These are phyloP conservation scores for Paramecium biaurelia DNA, from an alignment of 73 alveolate genomes.

Conservation along the genomic window DNA sequence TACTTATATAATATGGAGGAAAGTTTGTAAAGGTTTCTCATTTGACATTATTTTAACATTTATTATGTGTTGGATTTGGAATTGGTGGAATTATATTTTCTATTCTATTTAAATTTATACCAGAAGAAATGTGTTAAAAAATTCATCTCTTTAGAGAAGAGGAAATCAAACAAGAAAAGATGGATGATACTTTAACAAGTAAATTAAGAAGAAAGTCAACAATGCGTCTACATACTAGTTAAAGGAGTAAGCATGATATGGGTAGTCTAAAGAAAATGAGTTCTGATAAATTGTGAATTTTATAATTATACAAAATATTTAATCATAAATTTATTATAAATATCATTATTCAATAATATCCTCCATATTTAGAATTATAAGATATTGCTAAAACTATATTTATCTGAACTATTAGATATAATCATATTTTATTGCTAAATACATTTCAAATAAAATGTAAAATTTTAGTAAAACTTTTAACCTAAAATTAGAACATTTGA, in stretches of 20 bases:
- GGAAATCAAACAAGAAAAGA: constrained; percentile 37
- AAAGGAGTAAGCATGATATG: neutral
- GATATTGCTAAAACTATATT: too few relatives aligned
- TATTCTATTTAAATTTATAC: constrained; percentile 41
- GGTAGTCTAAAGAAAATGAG: constrained; percentile 18
- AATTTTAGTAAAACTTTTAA: too few relatives aligned
- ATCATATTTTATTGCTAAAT: too few relatives aligned
- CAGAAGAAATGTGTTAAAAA: constrained; percentile 24
- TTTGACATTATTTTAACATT: constrained; percentile 70
- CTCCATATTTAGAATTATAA: neutral
- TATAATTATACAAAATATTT: neutral
- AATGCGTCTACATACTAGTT: constrained; percentile 54
- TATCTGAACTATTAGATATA: too few relatives aligned
- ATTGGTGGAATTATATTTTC: constrained; percentile 49
- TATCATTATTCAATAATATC: neutral
- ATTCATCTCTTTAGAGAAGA: constrained; percentile 57
- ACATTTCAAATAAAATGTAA: neutral
- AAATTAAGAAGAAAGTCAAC: constrained; percentile 59
- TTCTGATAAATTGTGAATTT: neutral
- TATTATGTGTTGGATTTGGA: constrained; percentile 75
- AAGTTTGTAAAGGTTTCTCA: constrained; percentile 78
- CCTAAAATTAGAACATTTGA: neutral
- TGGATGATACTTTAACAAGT: constrained; percentile 62
- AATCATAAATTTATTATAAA: neutral
- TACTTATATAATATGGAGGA: constrained; percentile 84